These are phyloP conservation scores for Lasiodiplodia gonubiensis DNA, from an alignment of 2,329 filamentous ascomycete species.

Conservation along the genomic window DNA sequence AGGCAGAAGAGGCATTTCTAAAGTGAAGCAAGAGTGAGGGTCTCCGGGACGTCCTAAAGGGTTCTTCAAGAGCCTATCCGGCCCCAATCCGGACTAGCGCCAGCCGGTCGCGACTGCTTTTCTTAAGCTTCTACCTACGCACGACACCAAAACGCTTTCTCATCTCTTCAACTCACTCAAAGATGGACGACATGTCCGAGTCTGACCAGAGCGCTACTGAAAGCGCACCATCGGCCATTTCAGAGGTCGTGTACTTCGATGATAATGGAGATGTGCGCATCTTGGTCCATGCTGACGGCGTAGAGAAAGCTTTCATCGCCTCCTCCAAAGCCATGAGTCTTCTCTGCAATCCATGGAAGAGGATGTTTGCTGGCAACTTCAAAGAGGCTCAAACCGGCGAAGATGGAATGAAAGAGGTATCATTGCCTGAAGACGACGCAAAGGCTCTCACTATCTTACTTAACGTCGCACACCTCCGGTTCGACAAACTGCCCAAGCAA, in stretches of 20 bases:
- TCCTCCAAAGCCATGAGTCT: neutral
- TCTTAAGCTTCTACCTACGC: neutral
- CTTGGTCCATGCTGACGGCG: neutral
- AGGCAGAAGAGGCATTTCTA: conserved; percentile 7
- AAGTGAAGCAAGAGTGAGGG: neutral
- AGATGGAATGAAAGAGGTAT: neutral
- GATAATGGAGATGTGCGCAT: neutral
- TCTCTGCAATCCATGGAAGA: neutral
- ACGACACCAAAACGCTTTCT: neutral
- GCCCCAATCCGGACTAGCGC: neutral
- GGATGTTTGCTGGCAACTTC: neutral
- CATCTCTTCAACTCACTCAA: neutral
- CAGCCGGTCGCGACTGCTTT: neutral
- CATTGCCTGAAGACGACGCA: neutral
- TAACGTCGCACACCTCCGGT: neutral
- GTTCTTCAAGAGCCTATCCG: neutral
- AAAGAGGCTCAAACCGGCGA: neutral
- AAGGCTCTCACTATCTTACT: neutral
- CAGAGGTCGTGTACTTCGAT: neutral
- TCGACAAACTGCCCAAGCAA: neutral
- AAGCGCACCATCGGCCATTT: neutral
- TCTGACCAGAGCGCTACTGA: neutral
- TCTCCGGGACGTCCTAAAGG: neutral
- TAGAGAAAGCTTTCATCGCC: neutral
- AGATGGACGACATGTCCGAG: neutral